Percentiles rank a stretch among this genome's conserved stretches.
These are phyloP conservation scores for Pseudisothecium myosuroides DNA, from an alignment of 225 moss, liverwort and hornwort genomes.

Conservation along the genomic window DNA sequence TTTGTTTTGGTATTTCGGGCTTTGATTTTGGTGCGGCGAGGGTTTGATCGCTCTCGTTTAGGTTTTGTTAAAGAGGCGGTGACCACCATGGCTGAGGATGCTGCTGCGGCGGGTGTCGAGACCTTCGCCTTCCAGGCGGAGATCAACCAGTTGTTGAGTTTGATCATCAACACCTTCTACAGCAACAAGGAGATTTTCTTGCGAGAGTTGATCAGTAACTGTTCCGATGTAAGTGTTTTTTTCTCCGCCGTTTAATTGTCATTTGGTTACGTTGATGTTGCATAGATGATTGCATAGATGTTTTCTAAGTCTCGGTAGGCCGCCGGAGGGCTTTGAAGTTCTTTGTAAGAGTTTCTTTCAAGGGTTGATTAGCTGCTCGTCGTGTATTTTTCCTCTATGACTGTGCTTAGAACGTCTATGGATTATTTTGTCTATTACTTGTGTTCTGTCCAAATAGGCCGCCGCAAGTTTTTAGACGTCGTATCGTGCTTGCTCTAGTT, in stretches of 20 bases:
- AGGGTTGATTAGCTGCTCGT: too few relatives aligned
- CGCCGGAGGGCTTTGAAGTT: too few relatives aligned
- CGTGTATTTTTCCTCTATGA: accelerated
- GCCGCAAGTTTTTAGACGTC: too few relatives aligned
- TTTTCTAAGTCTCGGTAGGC: neutral
- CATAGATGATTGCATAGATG: too few relatives aligned
- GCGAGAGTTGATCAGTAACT: slow-evolving; percentile 55
- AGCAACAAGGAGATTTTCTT: slow-evolving; percentile 78
- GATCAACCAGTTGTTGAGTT: slow-evolving; percentile 12
- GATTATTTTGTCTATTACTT: too few relatives aligned
- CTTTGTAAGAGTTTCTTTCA: neutral
- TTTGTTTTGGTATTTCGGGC: neutral
- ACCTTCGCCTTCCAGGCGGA: slow-evolving; percentile 35
- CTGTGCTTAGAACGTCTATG: accelerated
- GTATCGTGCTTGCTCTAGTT: accelerated
- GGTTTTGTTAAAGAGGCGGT: neutral
- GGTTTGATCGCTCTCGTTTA: neutral
- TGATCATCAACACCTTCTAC: slow-evolving; percentile 33
- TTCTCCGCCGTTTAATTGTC: too few relatives aligned
- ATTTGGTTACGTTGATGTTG: neutral
- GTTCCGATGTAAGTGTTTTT: slow-evolving; percentile 30
- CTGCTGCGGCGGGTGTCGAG: slow-evolving; percentile 18
- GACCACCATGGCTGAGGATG: slow-evolving; percentile 8
- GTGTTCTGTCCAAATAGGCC: neutral
- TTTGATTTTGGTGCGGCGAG: neutral